Conservation (phyloP, 2,329 filamentous ascomycete genomes). For the Claviceps purpurea region DNA sequence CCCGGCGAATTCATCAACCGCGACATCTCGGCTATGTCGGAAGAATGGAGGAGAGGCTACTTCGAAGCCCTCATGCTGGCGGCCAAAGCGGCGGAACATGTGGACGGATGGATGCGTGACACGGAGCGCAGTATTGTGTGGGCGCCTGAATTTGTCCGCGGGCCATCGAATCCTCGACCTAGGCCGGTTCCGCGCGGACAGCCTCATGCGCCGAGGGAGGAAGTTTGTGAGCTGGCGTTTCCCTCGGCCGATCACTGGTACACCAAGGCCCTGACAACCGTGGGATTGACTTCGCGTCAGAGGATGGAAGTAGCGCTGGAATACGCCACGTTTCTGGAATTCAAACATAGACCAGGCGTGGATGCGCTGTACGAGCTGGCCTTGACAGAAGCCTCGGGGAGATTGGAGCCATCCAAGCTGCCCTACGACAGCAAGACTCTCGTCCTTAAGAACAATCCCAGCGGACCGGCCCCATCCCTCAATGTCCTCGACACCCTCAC, state of each 20-base stretch:
- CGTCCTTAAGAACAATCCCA: slow-evolving; percentile 40
- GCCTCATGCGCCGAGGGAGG: slow-evolving; percentile 52
- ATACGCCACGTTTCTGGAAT: slow-evolving; percentile 77
- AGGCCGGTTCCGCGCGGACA: slow-evolving; percentile 55
- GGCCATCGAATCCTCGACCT: slow-evolving; percentile 72
- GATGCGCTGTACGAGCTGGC: slow-evolving; percentile 63
- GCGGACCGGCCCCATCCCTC: slow-evolving; percentile 42
- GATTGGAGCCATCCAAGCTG: slow-evolving; percentile 26
- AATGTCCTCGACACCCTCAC: slow-evolving; percentile 69
- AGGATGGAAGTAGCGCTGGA: slow-evolving; percentile 68
- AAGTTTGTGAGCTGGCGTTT: slow-evolving; percentile 60
- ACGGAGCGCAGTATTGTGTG: slow-evolving; percentile 52
- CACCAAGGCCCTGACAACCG: slow-evolving; percentile 65
- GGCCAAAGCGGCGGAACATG: slow-evolving; percentile 63
- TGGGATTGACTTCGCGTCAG: slow-evolving; percentile 67
- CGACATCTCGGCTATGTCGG: slow-evolving; percentile 62
- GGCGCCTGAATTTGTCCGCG: slow-evolving; percentile 59
- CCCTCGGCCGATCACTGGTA: slow-evolving; percentile 65
- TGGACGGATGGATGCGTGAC: slow-evolving; percentile 69
- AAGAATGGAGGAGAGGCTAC: slow-evolving; percentile 78
- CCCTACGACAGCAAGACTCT: slow-evolving; percentile 48
- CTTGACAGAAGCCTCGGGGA: slow-evolving; percentile 56
- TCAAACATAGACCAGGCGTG: slow-evolving; percentile 53
- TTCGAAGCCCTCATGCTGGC: slow-evolving; percentile 68
- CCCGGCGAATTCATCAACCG: slow-evolving; percentile 48